Evolutionary conservation across 768 basidiomycete species (phyloP), one percentile per base, ranked within the genome.

Genomic region (Mycena filopes): DNA sequence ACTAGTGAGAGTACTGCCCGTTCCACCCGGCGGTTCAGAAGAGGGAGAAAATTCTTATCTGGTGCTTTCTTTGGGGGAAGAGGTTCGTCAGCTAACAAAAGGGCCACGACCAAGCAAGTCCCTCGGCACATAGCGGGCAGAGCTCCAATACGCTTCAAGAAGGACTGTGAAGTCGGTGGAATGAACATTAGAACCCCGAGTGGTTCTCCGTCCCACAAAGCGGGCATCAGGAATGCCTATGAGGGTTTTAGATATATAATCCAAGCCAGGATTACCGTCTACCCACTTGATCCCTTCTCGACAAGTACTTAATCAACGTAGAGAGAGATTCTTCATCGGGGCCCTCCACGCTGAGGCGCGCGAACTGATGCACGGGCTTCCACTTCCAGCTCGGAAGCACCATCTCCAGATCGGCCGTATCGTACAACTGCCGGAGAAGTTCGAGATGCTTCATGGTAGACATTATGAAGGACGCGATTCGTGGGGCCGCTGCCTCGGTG

Each of bases 341-440:
- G 3, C 51, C 59, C 1, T 49, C 15, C 16, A 47, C 53, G 7
- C 13, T 18, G 25, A 66, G 58, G 2, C 47, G 65, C 31, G 65
- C 65, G 7, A 56, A 60, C 54, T 66, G 65, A 8, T 61, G 65
- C 16, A 42, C 9, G 11, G 54, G n/a, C n/a, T n/a, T n/a, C n/a
- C n/a, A 33, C n/a, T 49, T 29, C 54, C 28, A 66, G 12, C 1
- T 20, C 8, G 33, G 40, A 2, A 66, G 40, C 13, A 55, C 40
- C n/a, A 50, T 26, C 1, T 38, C 0, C 0, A 66, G 20, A 11
- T 66, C 65, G 12, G 43, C 20, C 2, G 40, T 23, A 4, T 56
- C 59, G 31, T 55, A 56, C 2, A 43, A 42, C 1, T 9, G n/a
- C n/a, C n/a, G 25, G 1, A 23, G 0, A 9, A 66, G 26, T 5